Conservation (phyloP, 345 rosid species). For the Firmiana major region DNA sequence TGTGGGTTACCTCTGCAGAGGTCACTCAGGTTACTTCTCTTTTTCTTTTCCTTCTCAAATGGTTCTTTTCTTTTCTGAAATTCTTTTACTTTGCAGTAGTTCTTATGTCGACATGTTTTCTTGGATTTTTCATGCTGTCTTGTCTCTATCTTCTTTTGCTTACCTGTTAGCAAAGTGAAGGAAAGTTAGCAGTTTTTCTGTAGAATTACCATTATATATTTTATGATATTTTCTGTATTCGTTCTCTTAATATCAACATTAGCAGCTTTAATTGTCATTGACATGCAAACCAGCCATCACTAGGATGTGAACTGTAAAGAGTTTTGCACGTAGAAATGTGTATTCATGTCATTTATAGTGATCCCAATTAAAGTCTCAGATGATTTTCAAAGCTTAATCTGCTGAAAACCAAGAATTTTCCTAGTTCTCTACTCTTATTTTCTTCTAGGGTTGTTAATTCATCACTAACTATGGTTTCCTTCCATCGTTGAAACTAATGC, state of each 20-base stretch:
- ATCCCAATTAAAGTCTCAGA: no score
- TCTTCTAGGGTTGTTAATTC: background rate
- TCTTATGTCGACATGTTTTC: background rate
- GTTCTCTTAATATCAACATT: no score
- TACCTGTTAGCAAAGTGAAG: background rate
- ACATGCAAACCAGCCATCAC: background rate
- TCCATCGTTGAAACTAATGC: background rate
- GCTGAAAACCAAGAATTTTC: background rate
- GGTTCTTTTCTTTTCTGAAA: background rate
- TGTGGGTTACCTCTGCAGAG: conserved; percentile 55
- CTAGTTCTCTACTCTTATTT: background rate
- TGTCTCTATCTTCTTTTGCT: background rate
- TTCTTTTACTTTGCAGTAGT: background rate
- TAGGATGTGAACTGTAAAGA: background rate
- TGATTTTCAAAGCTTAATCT: background rate
- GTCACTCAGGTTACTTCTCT: conserved; percentile 39
- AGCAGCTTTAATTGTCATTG: background rate
- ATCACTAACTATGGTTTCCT: background rate
- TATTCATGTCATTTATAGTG: background rate
- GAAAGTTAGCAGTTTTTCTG: background rate
- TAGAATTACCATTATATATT: background rate
- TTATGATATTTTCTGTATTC: background rate
- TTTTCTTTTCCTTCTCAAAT: background rate
- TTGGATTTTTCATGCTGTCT: background rate
- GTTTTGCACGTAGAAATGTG: background rate